Percentiles rank a stretch among this genome's conserved stretches.
phyloP scores from a whole-genome alignment of 306 rosid genomes.

The Pyrus betulifolia region DNA sequence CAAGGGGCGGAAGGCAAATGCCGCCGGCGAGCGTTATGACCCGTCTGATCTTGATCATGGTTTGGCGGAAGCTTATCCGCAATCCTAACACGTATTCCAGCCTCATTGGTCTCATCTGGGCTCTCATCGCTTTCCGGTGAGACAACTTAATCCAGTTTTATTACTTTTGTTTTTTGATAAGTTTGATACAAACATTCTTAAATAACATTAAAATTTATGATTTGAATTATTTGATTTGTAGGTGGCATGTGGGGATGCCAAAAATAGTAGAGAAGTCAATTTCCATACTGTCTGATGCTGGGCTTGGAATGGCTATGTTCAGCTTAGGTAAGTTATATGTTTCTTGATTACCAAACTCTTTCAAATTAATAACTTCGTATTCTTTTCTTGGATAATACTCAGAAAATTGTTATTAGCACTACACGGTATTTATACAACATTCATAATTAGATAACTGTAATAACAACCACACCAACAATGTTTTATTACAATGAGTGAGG shows the following conservation, averaged over 20 bases:
- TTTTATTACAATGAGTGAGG: too few species aligned
- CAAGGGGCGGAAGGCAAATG: conserved; percentile 57
- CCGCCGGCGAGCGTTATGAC: conserved; percentile 99
- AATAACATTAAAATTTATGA: not conserved
- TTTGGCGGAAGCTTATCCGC: conserved; percentile 95
- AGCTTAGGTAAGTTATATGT: conserved; percentile 68
- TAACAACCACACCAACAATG: too few species aligned
- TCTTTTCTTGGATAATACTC: too few species aligned
- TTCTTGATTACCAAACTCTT: not conserved
- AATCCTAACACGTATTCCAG: conserved; percentile 97
- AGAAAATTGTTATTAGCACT: too few species aligned
- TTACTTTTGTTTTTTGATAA: not conserved
- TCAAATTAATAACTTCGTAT: not conserved
- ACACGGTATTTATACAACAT: too few species aligned
- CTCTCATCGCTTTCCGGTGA: conserved; percentile 78
- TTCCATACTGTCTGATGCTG: conserved; percentile 96
- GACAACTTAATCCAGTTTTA: not conserved
- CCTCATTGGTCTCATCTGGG: conserved; percentile 88
- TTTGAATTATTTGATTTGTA: conserved; percentile 12
- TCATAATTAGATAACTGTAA: too few species aligned
- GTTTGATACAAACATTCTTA: not conserved
- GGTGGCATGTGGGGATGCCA: conserved; percentile 94
- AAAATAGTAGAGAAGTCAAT: conserved; percentile 65
- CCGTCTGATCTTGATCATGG: conserved; percentile 90
- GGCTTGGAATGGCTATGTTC: conserved; percentile 99